These are phyloP conservation scores for Pyrus pyrifolia DNA, from an alignment of 306 rosid species.

Conservation along the genomic window DNA sequence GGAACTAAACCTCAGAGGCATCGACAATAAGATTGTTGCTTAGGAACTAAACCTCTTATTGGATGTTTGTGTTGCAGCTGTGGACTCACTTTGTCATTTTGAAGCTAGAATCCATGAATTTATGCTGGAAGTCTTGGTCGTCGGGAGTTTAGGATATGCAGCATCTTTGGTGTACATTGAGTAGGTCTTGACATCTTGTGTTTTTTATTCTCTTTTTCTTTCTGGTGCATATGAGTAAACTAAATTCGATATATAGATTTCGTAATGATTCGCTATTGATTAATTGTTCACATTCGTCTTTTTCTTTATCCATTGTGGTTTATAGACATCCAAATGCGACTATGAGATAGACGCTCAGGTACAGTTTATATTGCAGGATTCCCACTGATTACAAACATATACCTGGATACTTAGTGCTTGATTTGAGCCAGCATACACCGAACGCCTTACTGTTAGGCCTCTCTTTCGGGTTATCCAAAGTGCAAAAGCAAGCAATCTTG, in stretches of 20 bases:
- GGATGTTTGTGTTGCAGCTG: neutral
- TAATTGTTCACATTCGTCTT: neutral
- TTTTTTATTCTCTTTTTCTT: neutral
- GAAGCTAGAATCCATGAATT: neutral
- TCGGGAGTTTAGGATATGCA: neutral
- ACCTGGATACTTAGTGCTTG: conserved; percentile 27
- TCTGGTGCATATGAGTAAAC: neutral
- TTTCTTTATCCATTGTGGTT: neutral
- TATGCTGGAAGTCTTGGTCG: neutral
- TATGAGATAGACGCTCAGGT: too few relatives aligned
- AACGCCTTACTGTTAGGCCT: conserved; percentile 84
- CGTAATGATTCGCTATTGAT: neutral
- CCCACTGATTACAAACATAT: neutral
- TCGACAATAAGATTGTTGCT: neutral
- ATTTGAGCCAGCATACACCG: conserved; percentile 79
- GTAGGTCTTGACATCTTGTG: neutral
- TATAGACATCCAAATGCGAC: neutral
- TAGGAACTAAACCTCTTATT: neutral
- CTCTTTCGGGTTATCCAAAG: conserved; percentile 68
- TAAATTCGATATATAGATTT: neutral
- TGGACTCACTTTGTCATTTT: neutral
- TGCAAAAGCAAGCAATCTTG: conserved; percentile 89
- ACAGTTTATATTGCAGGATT: neutral
- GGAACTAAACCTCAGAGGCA: neutral
- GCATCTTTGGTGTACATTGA: neutral